Percentiles rank a stretch among this genome's conserved stretches.
These are phyloP conservation scores for Penicillium coprophilum DNA, from an alignment of 495 filamentous ascomycete genomes.

Conservation along the genomic window DNA sequence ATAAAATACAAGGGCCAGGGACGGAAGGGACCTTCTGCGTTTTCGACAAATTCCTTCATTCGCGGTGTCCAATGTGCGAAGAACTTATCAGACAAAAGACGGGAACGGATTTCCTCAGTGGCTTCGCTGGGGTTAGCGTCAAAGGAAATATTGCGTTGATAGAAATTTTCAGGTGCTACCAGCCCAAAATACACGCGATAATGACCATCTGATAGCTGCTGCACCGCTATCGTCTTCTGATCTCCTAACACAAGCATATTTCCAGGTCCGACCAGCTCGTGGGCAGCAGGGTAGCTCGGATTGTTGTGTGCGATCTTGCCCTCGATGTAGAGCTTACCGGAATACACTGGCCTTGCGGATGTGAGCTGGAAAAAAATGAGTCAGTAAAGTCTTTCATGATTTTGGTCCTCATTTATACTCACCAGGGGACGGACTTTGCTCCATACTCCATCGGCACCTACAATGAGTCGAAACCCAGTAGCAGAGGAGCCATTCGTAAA, in stretches of 20 bases:
- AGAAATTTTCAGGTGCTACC: constrained; percentile 13
- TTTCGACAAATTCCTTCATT: constrained; percentile 12
- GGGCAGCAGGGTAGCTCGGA: constrained; percentile 1
- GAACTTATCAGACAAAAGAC: constrained; percentile 16
- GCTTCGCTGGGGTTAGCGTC: background rate
- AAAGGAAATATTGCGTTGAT: background rate
- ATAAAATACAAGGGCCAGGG: constrained; percentile 18
- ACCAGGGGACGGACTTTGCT: constrained; percentile 46
- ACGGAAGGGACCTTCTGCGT: constrained; percentile 23
- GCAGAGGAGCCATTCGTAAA: constrained; percentile 16
- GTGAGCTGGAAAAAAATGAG: constrained; percentile 7
- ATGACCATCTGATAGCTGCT: constrained; percentile 8
- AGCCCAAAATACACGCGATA: constrained; percentile 16
- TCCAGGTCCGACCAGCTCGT: constrained; percentile 12
- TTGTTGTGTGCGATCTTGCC: constrained; percentile 13
- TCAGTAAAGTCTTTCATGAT: no score
- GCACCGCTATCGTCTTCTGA: constrained; percentile 6
- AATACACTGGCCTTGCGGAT: constrained; percentile 15
- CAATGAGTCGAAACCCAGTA: constrained; percentile 31
- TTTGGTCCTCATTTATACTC: no score
- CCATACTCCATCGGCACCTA: constrained; percentile 63
- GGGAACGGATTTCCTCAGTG: background rate
- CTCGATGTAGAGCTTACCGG: constrained; percentile 22
- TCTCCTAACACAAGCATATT: constrained; percentile 13
- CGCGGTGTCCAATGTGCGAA: constrained; percentile 16